Evolutionary conservation across 2,329 filamentous ascomycete species (phyloP), one percentile per base, ranked within the genome.

Genomic region (Ophiocordyceps sinensis): DNA sequence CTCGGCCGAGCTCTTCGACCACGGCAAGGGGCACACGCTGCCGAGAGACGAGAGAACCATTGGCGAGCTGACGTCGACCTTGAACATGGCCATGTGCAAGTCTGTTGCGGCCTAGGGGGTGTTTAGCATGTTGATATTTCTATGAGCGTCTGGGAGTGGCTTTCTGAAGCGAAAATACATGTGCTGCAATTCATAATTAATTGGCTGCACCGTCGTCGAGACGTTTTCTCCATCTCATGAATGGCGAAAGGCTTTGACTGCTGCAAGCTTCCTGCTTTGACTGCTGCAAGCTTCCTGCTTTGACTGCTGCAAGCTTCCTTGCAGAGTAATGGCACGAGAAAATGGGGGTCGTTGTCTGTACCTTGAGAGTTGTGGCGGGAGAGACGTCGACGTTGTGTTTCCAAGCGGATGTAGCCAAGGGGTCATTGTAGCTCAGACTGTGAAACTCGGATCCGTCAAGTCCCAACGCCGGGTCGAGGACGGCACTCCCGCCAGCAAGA

Each of bases 21-120:
- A 79, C 46, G 76, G 73, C 5, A 78, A 78, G 49, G 77, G 76
- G 0, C 77, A 81, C 51, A 78, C 73, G 0, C 59, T 80, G 5
- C 76, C 77, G 0, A 61, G 73, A 45, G 70, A 74, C 42, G 62
- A 61, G 41, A 60, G 59, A 13, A 68, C 67, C 0, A 61, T 71
- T 41, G 61, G 61, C 46, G 68, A 72, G 47, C 53, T 73, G 13
- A 62, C 39, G 2, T 30, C 32, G 13, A 36, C 29, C 29, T 40
- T 49, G 2, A 39, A 39, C 14, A 17, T 19, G 13, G 39, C 28
- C 8, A 41, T 37, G 17, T 10, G 6, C 17, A 41, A 28, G 35
- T 30, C 17, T 32, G 28, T 40, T 4, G 1, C n/a, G 17, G 32
- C 15, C 17, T 35, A 17, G 17, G 5, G 32, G 4, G 14, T n/a